Base-by-base conservation (phyloP, 257 asterid genomes). In the Solanum medicagineum region DNA sequence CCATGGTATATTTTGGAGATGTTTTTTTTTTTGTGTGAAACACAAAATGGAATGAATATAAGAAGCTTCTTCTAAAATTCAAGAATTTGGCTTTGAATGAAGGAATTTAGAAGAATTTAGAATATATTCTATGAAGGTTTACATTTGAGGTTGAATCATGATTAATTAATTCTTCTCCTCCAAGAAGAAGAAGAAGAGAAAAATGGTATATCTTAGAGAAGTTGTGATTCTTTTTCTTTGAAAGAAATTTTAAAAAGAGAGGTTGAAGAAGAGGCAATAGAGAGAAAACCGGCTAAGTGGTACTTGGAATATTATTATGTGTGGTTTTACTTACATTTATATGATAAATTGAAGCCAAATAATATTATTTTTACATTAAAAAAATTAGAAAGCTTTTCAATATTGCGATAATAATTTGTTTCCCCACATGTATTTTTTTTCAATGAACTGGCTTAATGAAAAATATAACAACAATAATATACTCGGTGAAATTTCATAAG, bases 221-320 rank as follows among this genome's bases (percentile, higher is more conserved):
- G 57, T 84, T 91, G 90, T 86, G 90, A 92, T 88, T 91, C 90
- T 94, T 90, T 70, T 66, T 10, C 29, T 42, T 40, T 70, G 80
- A 70, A 68, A 14, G 45, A 65, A 87, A 87, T 87, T 79, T 22
- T 0, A 79, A 84, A 4, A 81, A 66, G 85, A 85, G 80, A 81
- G 83, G 66, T 53, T 26, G 65, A 53, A 53, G 83, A 26, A 51
- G 70, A 16, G 49, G 82, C 83, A 56, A 36, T 59, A n/a, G 74
- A 45, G 88, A 86, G 89, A 88, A 88, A 88, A 16, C 73, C 87
- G 86, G 84, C 22, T 83, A 81, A 88, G 85, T 66, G 83, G 84
- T 77, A 59, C 86, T 87, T 88, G 86, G 87, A 87, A 71, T 62
- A 86, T 36, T 79, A 16, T 26, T 53, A 29, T 79, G 83, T 53